Evolutionary conservation across 768 basidiomycete genomes (phyloP).

Genomic region (Dacryopinax primogenitus): DNA sequence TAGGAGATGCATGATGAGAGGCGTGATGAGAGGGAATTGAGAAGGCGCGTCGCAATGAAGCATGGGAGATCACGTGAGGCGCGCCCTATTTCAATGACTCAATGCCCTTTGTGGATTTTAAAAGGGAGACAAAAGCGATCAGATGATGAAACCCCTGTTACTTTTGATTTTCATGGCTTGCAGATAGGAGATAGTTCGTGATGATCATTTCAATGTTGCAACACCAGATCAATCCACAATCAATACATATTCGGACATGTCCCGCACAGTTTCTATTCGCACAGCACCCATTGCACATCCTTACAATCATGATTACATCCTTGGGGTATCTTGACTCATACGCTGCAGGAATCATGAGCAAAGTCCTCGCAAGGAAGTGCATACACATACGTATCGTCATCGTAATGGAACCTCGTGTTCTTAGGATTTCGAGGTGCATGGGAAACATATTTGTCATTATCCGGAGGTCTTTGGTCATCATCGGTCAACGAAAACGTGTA

Average conservation of each 20-base stretch:
- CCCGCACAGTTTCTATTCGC: too few species aligned
- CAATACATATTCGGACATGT: too few species aligned
- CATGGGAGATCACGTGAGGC: not conserved
- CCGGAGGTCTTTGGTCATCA: conserved; percentile 20
- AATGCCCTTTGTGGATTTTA: too few species aligned
- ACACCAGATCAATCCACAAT: not conserved
- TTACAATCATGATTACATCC: not conserved
- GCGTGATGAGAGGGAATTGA: not conserved
- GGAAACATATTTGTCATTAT: conserved; percentile 27
- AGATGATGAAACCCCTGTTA: too few species aligned
- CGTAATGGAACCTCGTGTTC: conserved; percentile 25
- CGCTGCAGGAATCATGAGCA: not conserved
- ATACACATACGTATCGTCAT: conserved; percentile 24
- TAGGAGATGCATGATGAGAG: not conserved
- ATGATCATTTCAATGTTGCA: too few species aligned
- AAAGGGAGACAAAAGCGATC: too few species aligned
- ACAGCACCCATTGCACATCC: not conserved
- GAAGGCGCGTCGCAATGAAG: not conserved
- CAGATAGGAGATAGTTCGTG: too few species aligned
- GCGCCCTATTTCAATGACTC: not conserved
- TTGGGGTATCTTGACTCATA: not conserved
- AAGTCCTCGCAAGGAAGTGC: not conserved
- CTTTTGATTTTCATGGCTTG: too few species aligned
- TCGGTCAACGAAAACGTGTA: conserved; percentile 1
- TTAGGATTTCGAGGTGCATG: conserved; percentile 28